Evolutionary conservation across 1,139 yeast species (phyloP).

Genomic region (Geotrichum carabidarum): DNA sequence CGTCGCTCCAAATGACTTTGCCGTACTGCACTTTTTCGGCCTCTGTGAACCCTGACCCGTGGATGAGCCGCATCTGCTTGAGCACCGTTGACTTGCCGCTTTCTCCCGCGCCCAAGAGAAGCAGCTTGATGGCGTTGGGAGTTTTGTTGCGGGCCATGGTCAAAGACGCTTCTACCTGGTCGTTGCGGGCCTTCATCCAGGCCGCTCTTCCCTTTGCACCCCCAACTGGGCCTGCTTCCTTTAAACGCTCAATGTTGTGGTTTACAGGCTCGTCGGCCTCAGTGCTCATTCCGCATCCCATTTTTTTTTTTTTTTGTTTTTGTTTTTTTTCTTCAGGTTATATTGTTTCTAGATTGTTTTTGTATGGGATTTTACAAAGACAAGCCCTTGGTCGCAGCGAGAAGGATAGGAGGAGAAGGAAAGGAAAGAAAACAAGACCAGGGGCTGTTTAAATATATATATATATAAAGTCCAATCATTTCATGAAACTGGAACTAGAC

Average conservation of each 20-base stretch:
- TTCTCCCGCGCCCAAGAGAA: conserved; percentile 90
- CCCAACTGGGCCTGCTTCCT: conserved; percentile 10
- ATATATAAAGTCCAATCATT: not conserved
- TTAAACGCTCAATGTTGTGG: not conserved
- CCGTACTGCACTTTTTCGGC: conserved; percentile 77
- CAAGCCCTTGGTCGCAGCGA: not conserved
- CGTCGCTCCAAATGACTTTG: conserved; percentile 93
- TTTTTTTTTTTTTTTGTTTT: conserved; percentile 25
- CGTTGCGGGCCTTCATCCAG: conserved; percentile 41
- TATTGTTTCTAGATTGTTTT: not conserved
- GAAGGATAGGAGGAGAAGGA: not conserved
- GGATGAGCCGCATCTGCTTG: conserved; percentile 81
- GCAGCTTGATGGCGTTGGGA: conserved; percentile 45
- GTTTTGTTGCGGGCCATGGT: conserved; percentile 48
- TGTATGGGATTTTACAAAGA: not conserved
- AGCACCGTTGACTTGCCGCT: conserved; percentile 95
- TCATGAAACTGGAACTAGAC: not conserved
- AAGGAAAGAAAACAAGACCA: not conserved
- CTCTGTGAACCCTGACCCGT: conserved; percentile 76
- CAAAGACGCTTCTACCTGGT: conserved; percentile 63
- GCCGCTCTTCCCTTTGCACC: conserved; percentile 7
- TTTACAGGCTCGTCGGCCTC: conserved; percentile 36
- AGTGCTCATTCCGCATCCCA: conserved; percentile 68
- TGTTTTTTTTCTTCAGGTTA: not conserved
- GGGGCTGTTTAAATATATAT: not conserved